Evolutionary conservation across 78 protist species (phyloP), one percentile per base, ranked within the genome.

Genomic region (Polysphondylium violaceum): DNA sequence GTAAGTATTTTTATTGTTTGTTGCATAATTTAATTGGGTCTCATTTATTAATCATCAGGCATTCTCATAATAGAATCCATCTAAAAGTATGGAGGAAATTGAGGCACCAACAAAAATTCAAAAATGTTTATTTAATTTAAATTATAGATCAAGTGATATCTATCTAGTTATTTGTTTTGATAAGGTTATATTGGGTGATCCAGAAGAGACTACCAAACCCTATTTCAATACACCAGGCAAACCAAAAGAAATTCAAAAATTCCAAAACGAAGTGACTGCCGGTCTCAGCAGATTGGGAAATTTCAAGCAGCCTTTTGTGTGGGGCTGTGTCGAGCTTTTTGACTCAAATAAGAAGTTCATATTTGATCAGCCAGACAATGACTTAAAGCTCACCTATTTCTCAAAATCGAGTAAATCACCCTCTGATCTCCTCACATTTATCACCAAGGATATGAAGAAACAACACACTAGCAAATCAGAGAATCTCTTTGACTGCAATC

Each of bases 141-240:
- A 43, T 23, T 55, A 6, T 23, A 71, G 40, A 71, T 65, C 56
- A 11, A 31, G 44, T 35, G 67, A 68, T 81, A 25, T 81, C 23
- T 68, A 81, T 81, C 68, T 81, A 5, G 61, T 81, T 9, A 25
- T 81, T 68, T 81, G 89, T 56, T 67, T 81, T 55, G 89, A 81
- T 81, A 81, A 81, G 9, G 89, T 81, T 6, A 81, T 81, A 58
- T 31, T 71, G 47, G 89, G 89, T 41, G 89, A 81, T 68, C 89
- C 89, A 40, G 89, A 81, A 29, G 89, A 81, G 21, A 81, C 89
- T 0, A 81, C 89, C 1, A 81, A 81, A 41, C 27, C 41, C 21
- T 81, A 81, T 56, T 81, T 81, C 7, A 81, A 64, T 56, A 8
- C 31, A 14, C 77, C 89, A 36, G 55, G 55, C 23, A 81, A 81